Evolutionary conservation across 176 grass and related monocot genomes (phyloP).

Genomic region (Alloteropsis semialata): DNA sequence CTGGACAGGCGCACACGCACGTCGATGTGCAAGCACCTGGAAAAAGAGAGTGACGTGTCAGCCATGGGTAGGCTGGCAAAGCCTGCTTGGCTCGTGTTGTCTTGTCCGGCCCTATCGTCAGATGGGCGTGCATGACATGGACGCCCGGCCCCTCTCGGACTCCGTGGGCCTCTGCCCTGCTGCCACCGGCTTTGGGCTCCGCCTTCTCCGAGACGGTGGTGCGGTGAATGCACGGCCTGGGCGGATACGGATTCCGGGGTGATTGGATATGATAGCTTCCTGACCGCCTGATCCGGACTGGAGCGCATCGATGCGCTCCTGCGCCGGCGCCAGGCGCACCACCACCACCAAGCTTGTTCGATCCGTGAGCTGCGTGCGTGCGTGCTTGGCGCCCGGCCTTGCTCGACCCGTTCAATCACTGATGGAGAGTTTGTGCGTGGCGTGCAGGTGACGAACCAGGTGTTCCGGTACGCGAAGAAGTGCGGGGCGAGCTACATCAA

Average conservation of each 20-base stretch:
- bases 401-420: no score
- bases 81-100: conserved; percentile 52
- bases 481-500: conserved; percentile 98
- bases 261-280: conserved; percentile 24
- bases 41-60: conserved; percentile 56
- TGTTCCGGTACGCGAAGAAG: conserved; percentile 97
- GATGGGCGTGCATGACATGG: conserved; percentile 30
- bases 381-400: no score
- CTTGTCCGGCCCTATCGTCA: conserved; percentile 42
- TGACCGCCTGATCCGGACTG: conserved; percentile 10
- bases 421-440: not conserved
- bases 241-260: conserved; percentile 29
- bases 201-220: conserved; percentile 6
- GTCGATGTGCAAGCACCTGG: conserved; percentile 17
- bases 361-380: conserved; percentile 12
- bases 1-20: not conserved
- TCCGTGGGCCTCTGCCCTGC: not conserved
- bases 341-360: not conserved
- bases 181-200: not conserved
- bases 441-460: conserved; percentile 90
- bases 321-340: not conserved
- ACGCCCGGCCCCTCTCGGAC: conserved; percentile 18
- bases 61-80: conserved; percentile 50
- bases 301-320: conserved; percentile 17
- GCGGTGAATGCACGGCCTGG: conserved; percentile 31